Evolutionary conservation across 1,139 yeast genomes (phyloP).

Genomic region (Saccharomycopsis hybrid): DNA sequence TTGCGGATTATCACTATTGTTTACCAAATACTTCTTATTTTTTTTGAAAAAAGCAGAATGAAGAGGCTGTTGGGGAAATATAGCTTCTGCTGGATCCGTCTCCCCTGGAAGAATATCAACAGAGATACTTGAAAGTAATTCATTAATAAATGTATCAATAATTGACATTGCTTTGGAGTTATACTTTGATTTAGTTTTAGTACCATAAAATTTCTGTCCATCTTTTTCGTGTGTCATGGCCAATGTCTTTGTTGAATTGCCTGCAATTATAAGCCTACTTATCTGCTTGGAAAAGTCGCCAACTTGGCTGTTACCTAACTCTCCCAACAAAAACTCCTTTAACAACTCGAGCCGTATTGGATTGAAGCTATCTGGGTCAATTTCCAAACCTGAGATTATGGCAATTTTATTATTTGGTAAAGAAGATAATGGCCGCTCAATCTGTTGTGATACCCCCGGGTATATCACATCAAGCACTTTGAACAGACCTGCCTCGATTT

Average conservation of each 20-base stretch:
- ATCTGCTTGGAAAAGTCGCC: slow-evolving; percentile 29
- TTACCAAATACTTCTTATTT: slow-evolving; percentile 35
- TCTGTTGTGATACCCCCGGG: slow-evolving; percentile 61
- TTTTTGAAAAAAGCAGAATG: slow-evolving; percentile 64
- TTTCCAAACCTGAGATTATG: slow-evolving; percentile 65
- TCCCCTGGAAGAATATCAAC: slow-evolving; percentile 81
- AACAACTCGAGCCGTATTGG: slow-evolving; percentile 53
- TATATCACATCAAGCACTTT: slow-evolving; percentile 74
- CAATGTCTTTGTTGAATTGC: slow-evolving; percentile 47
- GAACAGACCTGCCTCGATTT: slow-evolving; percentile 75
- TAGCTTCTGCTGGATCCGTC: slow-evolving; percentile 73
- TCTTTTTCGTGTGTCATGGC: slow-evolving; percentile 28
- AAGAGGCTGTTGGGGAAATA: slow-evolving; percentile 86
- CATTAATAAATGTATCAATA: slow-evolving; percentile 54
- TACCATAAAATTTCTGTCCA: slow-evolving; percentile 44
- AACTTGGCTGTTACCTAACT: slow-evolving; percentile 35
- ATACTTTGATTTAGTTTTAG: slow-evolving; percentile 45
- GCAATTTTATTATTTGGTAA: slow-evolving; percentile 40
- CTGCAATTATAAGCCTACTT: slow-evolving; percentile 61
- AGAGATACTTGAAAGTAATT: slow-evolving; percentile 55
- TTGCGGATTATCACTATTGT: slow-evolving; percentile 32
- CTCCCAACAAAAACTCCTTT: slow-evolving; percentile 68
- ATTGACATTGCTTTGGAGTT: slow-evolving; percentile 37
- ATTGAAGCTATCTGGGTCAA: slow-evolving; percentile 35
- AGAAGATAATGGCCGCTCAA: slow-evolving; percentile 26